Evolutionary conservation across 306 rosid genomes (phyloP).

Genomic region (Vachellia pachyceras): DNA sequence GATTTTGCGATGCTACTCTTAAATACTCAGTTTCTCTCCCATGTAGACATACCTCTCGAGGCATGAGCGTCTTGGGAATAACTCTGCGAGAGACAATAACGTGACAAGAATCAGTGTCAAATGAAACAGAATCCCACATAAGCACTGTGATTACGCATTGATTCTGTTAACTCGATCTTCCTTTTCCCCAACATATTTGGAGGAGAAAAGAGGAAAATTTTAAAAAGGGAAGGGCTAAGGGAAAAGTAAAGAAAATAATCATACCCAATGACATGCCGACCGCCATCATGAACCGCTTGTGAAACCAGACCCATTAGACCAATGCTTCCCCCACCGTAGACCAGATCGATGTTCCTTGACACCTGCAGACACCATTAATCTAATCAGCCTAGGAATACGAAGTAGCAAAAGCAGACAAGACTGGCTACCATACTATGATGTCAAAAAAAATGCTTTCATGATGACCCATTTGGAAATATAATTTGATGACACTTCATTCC

Average conservation of each 20-base stretch:
- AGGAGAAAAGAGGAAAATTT: conserved; percentile 23
- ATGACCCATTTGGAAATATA: no score
- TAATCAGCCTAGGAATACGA: conserved; percentile 27
- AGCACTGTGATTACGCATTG: conserved; percentile 42
- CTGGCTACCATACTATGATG: conserved; percentile 30
- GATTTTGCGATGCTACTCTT: conserved; percentile 23
- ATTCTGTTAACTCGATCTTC: conserved; percentile 41
- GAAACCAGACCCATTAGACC: conserved; percentile 98
- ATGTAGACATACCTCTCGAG: conserved; percentile 91
- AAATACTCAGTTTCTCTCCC: conserved; percentile 52
- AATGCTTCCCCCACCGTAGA: conserved; percentile 99
- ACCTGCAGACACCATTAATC: conserved; percentile 60
- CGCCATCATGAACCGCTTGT: conserved; percentile 99
- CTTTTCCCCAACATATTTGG: conserved; percentile 38
- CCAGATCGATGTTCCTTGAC: conserved; percentile 94
- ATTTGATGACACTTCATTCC: conserved; percentile 26
- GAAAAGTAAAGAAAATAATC: conserved; percentile 10
- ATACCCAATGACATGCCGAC: conserved; percentile 98
- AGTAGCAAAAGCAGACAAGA: conserved; percentile 27
- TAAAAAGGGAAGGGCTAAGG: background rate
- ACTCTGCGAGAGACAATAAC: conserved; percentile 88
- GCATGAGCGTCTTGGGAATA: conserved; percentile 99
- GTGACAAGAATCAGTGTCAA: conserved; percentile 66
- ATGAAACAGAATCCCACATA: conserved; percentile 42
- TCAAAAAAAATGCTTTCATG: conserved; percentile 28